Base-by-base conservation (phyloP, 352 stramenopile genomes). In the Phytophthora rubi region DNA sequence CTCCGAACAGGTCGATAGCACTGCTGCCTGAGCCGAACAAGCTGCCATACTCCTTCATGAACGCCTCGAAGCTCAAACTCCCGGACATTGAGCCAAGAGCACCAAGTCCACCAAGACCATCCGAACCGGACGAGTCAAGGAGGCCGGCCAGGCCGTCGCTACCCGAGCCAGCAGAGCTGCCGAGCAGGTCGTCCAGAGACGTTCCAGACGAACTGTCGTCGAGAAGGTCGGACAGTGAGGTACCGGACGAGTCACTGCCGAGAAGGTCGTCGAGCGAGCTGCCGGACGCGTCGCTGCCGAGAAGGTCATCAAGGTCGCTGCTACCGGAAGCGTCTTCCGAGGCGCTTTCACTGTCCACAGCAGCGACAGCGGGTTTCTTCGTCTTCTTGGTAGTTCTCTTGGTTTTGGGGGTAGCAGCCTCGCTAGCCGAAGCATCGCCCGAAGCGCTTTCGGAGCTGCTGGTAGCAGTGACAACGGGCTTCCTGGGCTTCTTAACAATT, bases 11-110 rank as follows among this genome's bases (percentile, higher is more conserved):
- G 45, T 64, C 28, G 33, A 67, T 23, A 7, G 26, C 62, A 56
- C 52, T 60, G 26, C 68, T 62, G 26, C 68, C 62, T 7, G 62
- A 71, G 0, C 68, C 68, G 15, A 70, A 68, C 55, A 71, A 55
- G 45, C 59, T 64, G 9, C 65, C 53, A 12, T 59, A 68, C 15
- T 63, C 23, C 15, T 70, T 67, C 32, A 73, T 30, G 35, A 69
- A 73, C 2, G 68, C 53, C 7, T 73, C 47, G 30, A 59, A 70
- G 23, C 55, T 70, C 3, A 53, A 44, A 32, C 45, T 70, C 0
- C 63, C 63, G 10, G 35, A 44, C 35, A 44, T 44, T 13, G 62
- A 70, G 2, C 62, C 61, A 2, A 64, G 8, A 2, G 21, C 28
- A 6, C 23, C 44, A 5, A 53, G 42, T 9, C 42, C 60, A 5